Percentiles rank a stretch among this genome's conserved stretches.
These are phyloP conservation scores for Tetracentron sinense DNA, from an alignment of 164 flowering plant species.

Conservation along the genomic window DNA sequence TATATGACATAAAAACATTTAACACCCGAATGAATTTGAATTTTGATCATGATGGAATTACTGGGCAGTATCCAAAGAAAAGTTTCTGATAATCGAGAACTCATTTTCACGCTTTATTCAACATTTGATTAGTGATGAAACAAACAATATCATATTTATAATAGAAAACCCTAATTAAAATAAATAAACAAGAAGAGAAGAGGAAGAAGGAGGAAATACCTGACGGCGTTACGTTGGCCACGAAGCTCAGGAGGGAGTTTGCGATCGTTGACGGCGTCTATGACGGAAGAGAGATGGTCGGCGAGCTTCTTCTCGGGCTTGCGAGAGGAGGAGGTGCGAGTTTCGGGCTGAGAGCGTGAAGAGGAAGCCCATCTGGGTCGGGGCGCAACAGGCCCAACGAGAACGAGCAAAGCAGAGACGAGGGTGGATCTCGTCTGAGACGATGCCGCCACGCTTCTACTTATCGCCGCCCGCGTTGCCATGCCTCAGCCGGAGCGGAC, in stretches of 20 bases:
- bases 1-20: too few species aligned
- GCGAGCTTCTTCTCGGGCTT: slow-evolving; percentile 35
- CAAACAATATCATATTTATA: too few species aligned
- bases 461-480: slow-evolving; percentile 6
- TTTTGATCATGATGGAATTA: too few species aligned
- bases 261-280: slow-evolving; percentile 76
- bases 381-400: background rate
- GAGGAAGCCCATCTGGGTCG: slow-evolving; percentile 1
- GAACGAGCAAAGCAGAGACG: background rate
- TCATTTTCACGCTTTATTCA: too few species aligned
- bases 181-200: background rate
- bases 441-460: slow-evolving; percentile 1
- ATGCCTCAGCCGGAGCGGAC: slow-evolving; percentile 1
- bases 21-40: too few species aligned
- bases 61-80: too few species aligned
- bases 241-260: slow-evolving; percentile 93
- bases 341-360: background rate
- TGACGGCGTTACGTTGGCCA: slow-evolving; percentile 62
- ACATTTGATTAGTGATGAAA: too few species aligned
- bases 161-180: background rate
- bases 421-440: background rate
- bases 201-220: slow-evolving; percentile 25
- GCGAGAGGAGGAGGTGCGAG: background rate
- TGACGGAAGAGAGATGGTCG: slow-evolving; percentile 66
- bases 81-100: too few species aligned